Evolutionary conservation across 2,329 filamentous ascomycete genomes (phyloP).

Genomic region (Neofusicoccum cordaticola): DNA sequence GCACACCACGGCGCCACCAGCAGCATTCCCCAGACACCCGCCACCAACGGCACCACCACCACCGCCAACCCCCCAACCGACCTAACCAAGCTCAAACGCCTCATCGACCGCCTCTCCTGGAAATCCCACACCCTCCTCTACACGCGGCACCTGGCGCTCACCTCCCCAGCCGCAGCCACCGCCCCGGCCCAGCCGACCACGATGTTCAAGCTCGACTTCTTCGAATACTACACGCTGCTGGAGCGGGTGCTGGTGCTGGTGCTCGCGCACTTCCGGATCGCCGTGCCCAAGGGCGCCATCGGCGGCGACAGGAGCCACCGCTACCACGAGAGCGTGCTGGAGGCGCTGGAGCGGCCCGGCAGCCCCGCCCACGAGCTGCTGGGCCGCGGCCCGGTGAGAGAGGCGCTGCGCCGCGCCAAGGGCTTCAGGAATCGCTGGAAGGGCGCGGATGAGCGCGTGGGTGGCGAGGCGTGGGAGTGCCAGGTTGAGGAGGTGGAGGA

Average conservation of each 20-base stretch:
- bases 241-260: conserved; percentile 68
- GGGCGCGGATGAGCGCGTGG: conserved; percentile 53
- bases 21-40: too few species aligned
- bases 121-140: conserved; percentile 5
- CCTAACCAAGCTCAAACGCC: conserved; percentile 7
- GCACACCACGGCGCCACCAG: too few species aligned
- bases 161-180: background rate
- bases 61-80: background rate
- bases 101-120: conserved; percentile 15
- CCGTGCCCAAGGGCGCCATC: conserved; percentile 35
- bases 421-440: conserved; percentile 73
- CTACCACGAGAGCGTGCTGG: conserved; percentile 69
- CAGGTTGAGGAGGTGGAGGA: conserved; percentile 5
- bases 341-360: conserved; percentile 55
- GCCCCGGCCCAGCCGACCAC: conserved; percentile 11
- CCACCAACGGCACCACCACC: background rate
- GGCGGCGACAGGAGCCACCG: conserved; percentile 41
- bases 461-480: background rate
- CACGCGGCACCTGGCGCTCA: conserved; percentile 9
- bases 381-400: conserved; percentile 54
- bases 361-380: conserved; percentile 59
- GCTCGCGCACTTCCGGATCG: conserved; percentile 61
- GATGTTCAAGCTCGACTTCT: conserved; percentile 77
- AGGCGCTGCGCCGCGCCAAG: conserved; percentile 64
- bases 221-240: conserved; percentile 71